Evolutionary conservation across 495 filamentous ascomycete genomes (phyloP), one percentile per base, ranked within the genome.

Genomic region (Penicillium samsonianum): DNA sequence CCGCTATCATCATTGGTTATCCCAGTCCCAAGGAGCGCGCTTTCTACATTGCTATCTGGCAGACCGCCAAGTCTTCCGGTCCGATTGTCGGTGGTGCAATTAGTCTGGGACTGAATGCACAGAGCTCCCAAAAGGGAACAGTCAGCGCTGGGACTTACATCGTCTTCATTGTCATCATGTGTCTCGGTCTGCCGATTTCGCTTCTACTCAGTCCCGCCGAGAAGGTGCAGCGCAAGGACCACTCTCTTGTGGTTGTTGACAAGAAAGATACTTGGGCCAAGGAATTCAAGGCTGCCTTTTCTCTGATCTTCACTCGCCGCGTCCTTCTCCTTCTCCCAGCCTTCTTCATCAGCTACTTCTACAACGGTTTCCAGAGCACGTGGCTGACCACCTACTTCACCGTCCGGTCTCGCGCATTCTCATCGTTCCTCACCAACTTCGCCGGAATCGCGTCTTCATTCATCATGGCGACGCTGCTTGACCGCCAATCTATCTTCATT

Each of bases 1-100:
- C 80, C 12, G 84, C 85, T n/a, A 86, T 87, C 48, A 84, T 83
- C 11, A 80, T 87, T 35, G 76, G 79, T 9, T 87, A 87, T 60
- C 83, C 84, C 0, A 85, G 86, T 52, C 78, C 79, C 6, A 73
- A 76, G 58, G 85, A 88, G 50, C 73, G 79, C 50, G 83, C 80
- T 16, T 77, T 78, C 48, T 80, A 79, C 40, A 57, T 70, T 35
- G 69, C 69, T 23, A 68, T 72, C 35, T 72, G 69, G 69, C 69
- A 72, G 52, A 72, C 69, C 2, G 67, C 69, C 4, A 72, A 72
- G 43, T 67, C 69, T 2, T 61, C 67, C 4, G 69, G 69, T 6
- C 69, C 69, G 2, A 72, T 72, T 17, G 58, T 72, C 7, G 69
- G 69, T 14, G 69, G 69, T 33, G 69, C 69, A 1, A 72, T 72